Conservation (phyloP, 352 stramenopile species). For the Phytophthora podocarpi region DNA sequence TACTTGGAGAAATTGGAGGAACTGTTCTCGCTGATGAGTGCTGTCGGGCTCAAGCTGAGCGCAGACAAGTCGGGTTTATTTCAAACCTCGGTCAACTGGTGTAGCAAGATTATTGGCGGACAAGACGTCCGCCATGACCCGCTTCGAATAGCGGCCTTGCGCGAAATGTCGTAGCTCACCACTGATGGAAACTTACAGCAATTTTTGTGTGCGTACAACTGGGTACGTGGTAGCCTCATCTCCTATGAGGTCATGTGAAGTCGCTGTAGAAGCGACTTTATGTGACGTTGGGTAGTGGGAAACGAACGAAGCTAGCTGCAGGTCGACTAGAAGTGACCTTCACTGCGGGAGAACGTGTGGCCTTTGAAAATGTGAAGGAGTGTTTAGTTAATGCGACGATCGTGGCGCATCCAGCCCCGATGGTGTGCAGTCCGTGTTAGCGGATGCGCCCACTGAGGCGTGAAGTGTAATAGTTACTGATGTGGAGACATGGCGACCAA, state of each 20-base stretch:
- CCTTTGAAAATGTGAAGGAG: slow-evolving; percentile 3
- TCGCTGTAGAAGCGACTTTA: slow-evolving; percentile 4
- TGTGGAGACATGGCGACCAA: neutral
- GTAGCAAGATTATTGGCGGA: slow-evolving; percentile 17
- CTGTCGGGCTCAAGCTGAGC: slow-evolving; percentile 26
- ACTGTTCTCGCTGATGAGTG: slow-evolving; percentile 23
- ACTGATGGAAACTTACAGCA: slow-evolving; percentile 2
- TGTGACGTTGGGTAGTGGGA: neutral
- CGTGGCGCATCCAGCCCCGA: neutral
- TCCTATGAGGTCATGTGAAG: neutral
- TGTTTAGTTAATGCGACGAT: neutral
- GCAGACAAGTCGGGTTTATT: slow-evolving; percentile 27
- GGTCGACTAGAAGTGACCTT: neutral
- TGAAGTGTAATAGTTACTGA: slow-evolving; percentile 4
- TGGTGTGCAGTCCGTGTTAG: neutral
- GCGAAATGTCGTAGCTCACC: neutral
- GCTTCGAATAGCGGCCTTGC: neutral
- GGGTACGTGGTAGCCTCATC: slow-evolving; percentile 3
- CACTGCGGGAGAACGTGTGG: neutral
- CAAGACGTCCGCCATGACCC: slow-evolving; percentile 4
- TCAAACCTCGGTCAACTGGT: slow-evolving; percentile 24
- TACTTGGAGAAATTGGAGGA: slow-evolving; percentile 28
- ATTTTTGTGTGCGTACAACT: neutral
- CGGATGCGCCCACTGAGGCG: neutral
- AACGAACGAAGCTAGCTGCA: slow-evolving; percentile 1